Conservation (phyloP, 306 rosid species). For the Acmispon strigosus region DNA sequence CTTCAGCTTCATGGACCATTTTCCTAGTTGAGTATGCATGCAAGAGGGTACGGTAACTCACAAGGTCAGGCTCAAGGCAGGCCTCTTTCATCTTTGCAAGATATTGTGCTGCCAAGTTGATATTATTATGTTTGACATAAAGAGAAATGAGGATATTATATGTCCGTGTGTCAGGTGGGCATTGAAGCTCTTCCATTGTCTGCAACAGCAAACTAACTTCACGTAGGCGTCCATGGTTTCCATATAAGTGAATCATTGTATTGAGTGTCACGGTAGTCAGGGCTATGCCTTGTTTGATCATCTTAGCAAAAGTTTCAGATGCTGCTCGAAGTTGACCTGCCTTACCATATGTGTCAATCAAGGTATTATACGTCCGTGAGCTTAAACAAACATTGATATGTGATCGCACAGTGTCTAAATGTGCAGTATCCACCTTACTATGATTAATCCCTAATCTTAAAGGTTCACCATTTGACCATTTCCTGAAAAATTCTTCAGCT, state of each 20-base stretch:
- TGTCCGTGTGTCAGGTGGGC: constrained; percentile 62
- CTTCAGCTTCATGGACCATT: constrained; percentile 61
- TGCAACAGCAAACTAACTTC: constrained; percentile 48
- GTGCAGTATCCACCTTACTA: background rate
- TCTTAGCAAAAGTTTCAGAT: constrained; percentile 48
- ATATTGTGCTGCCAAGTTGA: constrained; percentile 48
- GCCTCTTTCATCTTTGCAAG: constrained; percentile 56
- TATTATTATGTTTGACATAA: constrained; percentile 43
- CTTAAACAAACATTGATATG: constrained; percentile 36
- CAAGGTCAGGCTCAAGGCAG: constrained; percentile 48
- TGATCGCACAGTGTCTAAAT: background rate
- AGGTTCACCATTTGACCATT: constrained; percentile 44
- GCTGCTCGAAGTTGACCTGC: constrained; percentile 63
- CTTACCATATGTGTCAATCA: constrained; percentile 71
- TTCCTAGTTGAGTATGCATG: constrained; percentile 63
- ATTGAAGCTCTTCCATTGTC: constrained; percentile 66
- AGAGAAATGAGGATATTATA: constrained; percentile 69
- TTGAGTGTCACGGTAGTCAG: constrained; percentile 68
- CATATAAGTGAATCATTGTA: constrained; percentile 79
- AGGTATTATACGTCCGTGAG: constrained; percentile 51
- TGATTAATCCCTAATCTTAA: constrained; percentile 15
- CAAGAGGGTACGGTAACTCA: constrained; percentile 71
- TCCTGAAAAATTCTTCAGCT: constrained; percentile 56
- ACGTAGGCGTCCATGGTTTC: constrained; percentile 46
- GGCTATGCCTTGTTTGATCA: constrained; percentile 61